A percentile compares a stretch with the other conserved stretches of the same genome.
Conservation (phyloP, 345 rosid genomes). For the Boechera divaricarpa region DNA sequence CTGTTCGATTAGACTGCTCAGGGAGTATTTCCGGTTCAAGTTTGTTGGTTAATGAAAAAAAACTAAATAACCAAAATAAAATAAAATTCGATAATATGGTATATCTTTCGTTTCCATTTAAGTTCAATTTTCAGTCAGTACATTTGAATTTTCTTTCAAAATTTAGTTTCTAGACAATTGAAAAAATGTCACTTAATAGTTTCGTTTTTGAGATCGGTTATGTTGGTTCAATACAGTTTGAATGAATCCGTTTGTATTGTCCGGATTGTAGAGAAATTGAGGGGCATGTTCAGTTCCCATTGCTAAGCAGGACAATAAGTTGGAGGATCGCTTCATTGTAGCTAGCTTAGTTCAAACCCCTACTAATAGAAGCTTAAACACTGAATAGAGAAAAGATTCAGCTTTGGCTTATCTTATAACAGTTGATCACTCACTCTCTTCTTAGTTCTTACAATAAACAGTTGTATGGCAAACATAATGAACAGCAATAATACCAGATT, state of each 20-base stretch:
- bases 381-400: not conserved
- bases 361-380: not conserved
- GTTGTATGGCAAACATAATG: slow-evolving; percentile 7
- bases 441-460: slow-evolving; percentile 15
- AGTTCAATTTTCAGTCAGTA: not conserved
- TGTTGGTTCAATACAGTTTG: not conserved
- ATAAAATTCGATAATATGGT: not conserved
- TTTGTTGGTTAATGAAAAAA: not conserved
- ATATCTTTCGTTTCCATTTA: too few species aligned
- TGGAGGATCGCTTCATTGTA: not conserved
- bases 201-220: not conserved
- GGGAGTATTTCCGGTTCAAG: slow-evolving; percentile 7
- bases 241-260: not conserved
- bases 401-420: not conserved
- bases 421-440: not conserved
- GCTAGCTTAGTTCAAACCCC: not conserved
- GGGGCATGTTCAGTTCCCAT: not conserved
- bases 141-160: not conserved
- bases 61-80: not conserved
- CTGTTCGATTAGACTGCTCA: not conserved
- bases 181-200: too few species aligned
- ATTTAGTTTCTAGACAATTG: not conserved
- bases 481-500: slow-evolving; percentile 1
- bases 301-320: not conserved
- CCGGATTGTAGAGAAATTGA: not conserved